These are phyloP conservation scores for Lycium ferocissimum DNA, from an alignment of 257 asterid species.

Conservation along the genomic window DNA sequence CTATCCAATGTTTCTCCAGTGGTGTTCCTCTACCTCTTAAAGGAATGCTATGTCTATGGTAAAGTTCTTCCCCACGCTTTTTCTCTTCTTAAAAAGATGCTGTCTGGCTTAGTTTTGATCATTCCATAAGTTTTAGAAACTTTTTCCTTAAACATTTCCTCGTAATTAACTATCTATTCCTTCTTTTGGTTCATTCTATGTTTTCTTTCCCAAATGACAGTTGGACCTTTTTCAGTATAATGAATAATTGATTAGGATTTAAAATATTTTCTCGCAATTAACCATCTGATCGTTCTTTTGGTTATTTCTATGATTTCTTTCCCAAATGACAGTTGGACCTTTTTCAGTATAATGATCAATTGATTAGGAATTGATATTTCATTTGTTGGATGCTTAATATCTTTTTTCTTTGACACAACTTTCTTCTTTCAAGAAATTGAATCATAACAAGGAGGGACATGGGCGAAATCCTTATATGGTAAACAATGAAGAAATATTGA, in stretches of 20 bases:
- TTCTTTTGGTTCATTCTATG: conserved; percentile 18
- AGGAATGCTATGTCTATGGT: conserved; percentile 77
- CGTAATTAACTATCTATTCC: not conserved
- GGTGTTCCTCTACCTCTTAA: conserved; percentile 82
- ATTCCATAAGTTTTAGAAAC: conserved; percentile 13
- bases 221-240: not conserved
- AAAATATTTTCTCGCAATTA: not conserved
- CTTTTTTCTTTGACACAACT: not conserved
- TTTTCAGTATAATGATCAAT: conserved; percentile 8
- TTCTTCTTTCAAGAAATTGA: conserved; percentile 9
- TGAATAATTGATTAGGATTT: conserved; percentile 7
- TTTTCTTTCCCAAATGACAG: conserved; percentile 1
- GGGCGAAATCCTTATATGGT: not conserved
- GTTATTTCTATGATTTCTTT: conserved; percentile 12
- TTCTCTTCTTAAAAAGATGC: not conserved
- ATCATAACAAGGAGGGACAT: conserved; percentile 18
- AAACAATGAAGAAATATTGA: conserved; percentile 4
- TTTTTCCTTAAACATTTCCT: not conserved
- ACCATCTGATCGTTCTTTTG: not conserved
- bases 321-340: not conserved
- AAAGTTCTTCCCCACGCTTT: conserved; percentile 34
- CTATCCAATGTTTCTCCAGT: conserved; percentile 81
- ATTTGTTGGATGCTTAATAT: not conserved
- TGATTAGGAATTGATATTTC: not conserved
- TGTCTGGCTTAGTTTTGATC: conserved; percentile 17